Conservation (phyloP, 179 eudicot genomes). For the Gypsophila paniculata region DNA sequence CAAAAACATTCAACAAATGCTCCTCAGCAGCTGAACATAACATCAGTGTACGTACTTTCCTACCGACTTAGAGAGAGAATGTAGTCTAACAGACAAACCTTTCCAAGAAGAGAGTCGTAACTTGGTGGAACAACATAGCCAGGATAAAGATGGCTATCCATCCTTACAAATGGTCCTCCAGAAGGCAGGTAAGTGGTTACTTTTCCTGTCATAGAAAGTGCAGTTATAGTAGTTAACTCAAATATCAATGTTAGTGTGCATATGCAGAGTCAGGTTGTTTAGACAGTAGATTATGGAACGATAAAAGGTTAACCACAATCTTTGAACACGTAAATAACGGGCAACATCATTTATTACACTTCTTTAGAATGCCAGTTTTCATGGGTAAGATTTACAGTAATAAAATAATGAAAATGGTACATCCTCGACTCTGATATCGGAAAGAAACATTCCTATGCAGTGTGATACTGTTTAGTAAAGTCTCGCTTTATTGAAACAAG, state of each 20-base stretch:
- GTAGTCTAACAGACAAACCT: slow-evolving; percentile 44
- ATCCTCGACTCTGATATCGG: background rate
- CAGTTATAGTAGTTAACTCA: slow-evolving; percentile 1
- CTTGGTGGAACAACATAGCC: slow-evolving; percentile 96
- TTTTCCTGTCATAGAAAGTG: slow-evolving; percentile 51
- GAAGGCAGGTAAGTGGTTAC: slow-evolving; percentile 81
- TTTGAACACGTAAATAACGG: background rate
- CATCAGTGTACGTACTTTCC: background rate
- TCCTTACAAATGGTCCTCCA: slow-evolving; percentile 96
- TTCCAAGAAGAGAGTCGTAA: slow-evolving; percentile 95
- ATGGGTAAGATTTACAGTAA: slow-evolving; percentile 1
- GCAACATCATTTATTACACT: background rate
- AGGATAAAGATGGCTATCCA: slow-evolving; percentile 98
- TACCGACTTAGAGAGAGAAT: background rate
- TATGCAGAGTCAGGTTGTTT: background rate
- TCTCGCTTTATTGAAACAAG: background rate
- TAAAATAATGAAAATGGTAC: background rate
- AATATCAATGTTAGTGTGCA: background rate
- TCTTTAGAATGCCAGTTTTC: background rate
- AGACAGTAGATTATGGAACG: background rate
- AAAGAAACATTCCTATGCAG: background rate
- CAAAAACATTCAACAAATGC: too few relatives aligned
- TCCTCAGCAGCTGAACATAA: background rate
- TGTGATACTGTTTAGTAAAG: background rate
- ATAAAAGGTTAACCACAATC: background rate